These are phyloP conservation scores for Colletotrichum simmondsii DNA, from an alignment of 2,329 filamentous ascomycete species.

Conservation along the genomic window DNA sequence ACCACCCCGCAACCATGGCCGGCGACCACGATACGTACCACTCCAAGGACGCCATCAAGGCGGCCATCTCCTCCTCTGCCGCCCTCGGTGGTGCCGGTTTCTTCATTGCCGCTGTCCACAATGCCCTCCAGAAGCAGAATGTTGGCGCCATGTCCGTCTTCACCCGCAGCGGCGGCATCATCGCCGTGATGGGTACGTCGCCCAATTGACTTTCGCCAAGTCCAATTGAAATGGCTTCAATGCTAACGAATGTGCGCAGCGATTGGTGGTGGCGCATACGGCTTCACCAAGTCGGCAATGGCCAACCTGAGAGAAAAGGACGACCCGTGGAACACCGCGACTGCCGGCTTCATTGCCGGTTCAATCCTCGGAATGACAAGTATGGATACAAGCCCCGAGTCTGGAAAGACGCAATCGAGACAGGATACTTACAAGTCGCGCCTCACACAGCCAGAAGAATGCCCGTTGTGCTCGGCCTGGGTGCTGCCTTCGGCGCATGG, in stretches of 20 bases:
- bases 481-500: constrained; percentile 63
- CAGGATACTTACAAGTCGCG: constrained; percentile 17
- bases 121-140: constrained; percentile 86
- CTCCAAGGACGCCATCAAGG: constrained; percentile 79
- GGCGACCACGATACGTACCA: constrained; percentile 66
- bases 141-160: constrained; percentile 84
- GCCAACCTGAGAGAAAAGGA: constrained; percentile 90
- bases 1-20: constrained; percentile 35
- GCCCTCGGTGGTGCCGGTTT: constrained; percentile 76
- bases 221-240: neutral
- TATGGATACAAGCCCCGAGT: constrained; percentile 55
- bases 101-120: constrained; percentile 83
- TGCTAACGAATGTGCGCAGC: constrained; percentile 55
- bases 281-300: constrained; percentile 79
- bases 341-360: constrained; percentile 83
- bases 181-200: constrained; percentile 53
- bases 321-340: constrained; percentile 78
- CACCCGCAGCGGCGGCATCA: constrained; percentile 79
- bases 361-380: constrained; percentile 77
- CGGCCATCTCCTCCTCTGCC: constrained; percentile 71
- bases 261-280: constrained; percentile 78
- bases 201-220: neutral
- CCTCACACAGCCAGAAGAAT: constrained; percentile 59
- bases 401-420: neutral
- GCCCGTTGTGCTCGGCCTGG: constrained; percentile 77